Evolutionary conservation across 768 basidiomycete species (phyloP).

Genomic region (Ramaria sp.): DNA sequence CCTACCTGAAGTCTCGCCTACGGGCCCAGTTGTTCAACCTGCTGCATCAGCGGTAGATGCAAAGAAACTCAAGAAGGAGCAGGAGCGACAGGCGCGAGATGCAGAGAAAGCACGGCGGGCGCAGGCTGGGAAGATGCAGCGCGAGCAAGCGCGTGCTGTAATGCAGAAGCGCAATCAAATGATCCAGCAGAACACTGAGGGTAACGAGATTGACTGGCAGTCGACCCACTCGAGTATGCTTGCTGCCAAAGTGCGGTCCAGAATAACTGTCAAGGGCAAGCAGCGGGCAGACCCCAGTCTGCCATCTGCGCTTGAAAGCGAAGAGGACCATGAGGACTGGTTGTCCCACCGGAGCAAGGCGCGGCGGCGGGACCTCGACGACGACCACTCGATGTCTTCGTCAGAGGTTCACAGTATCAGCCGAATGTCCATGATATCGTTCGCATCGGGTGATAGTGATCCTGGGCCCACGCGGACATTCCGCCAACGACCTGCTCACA

Average conservation of each 20-base stretch:
- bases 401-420: slow-evolving; percentile 72
- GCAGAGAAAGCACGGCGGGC: slow-evolving; percentile 79
- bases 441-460: slow-evolving; percentile 78
- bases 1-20: slow-evolving; percentile 42
- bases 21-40: not conserved
- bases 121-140: slow-evolving; percentile 59
- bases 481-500: slow-evolving; percentile 41
- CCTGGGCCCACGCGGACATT: slow-evolving; percentile 59
- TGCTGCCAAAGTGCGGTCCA: slow-evolving; percentile 19
- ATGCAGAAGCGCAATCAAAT: slow-evolving; percentile 82
- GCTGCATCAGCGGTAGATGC: slow-evolving; percentile 36
- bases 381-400: slow-evolving; percentile 86
- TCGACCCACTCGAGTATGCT: slow-evolving; percentile 23
- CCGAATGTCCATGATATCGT: slow-evolving; percentile 69
- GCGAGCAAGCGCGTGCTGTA: slow-evolving; percentile 86
- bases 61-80: slow-evolving; percentile 76
- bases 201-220: slow-evolving; percentile 56
- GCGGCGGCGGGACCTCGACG: slow-evolving; percentile 75
- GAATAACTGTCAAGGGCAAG: slow-evolving; percentile 33
- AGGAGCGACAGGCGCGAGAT: slow-evolving; percentile 65
- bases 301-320: slow-evolving; percentile 30
- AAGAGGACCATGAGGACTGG: slow-evolving; percentile 37
- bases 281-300: slow-evolving; percentile 12
- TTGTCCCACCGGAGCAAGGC: slow-evolving; percentile 52
- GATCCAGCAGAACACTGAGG: slow-evolving; percentile 42